Conservation (phyloP, 83 land plant genomes). For the Isoetes engelmannii region DNA sequence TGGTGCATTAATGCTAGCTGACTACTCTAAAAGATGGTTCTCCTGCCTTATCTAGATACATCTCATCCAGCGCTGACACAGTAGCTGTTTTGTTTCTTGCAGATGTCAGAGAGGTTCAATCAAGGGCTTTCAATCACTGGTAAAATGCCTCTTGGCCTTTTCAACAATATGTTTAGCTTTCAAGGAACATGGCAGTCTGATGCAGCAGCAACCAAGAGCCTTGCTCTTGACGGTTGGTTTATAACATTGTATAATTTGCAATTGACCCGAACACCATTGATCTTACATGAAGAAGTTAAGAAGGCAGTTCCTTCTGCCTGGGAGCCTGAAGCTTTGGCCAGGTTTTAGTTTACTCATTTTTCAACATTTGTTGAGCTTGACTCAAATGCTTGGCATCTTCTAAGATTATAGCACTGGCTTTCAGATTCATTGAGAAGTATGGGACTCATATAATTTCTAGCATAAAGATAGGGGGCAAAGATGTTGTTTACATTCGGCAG, state of each 20-base stretch:
- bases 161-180: constrained; percentile 63
- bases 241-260: constrained; percentile 54
- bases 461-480: constrained; percentile 94
- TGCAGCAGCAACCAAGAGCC: constrained; percentile 51
- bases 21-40: too few species aligned
- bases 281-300: constrained; percentile 48
- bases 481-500: constrained; percentile 78
- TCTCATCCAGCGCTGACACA: too few species aligned
- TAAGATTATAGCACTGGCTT: constrained; percentile 4
- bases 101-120: constrained; percentile 87
- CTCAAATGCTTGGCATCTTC: background rate
- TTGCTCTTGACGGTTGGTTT: constrained; percentile 76
- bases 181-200: constrained; percentile 62
- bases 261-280: constrained; percentile 46
- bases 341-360: constrained; percentile 23
- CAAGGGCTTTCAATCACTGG: constrained; percentile 48
- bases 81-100: background rate
- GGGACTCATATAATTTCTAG: constrained; percentile 91
- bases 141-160: constrained; percentile 72
- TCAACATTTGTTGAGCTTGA: background rate
- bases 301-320: constrained; percentile 61
- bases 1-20: too few species aligned
- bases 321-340: constrained; percentile 72
- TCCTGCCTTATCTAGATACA: too few species aligned
- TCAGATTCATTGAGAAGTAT: constrained; percentile 87